A percentile compares a stretch with the other conserved stretches of the same genome.
These are phyloP conservation scores for Talaromyces stipitatus DNA, from an alignment of 495 filamentous ascomycete species.

Conservation along the genomic window DNA sequence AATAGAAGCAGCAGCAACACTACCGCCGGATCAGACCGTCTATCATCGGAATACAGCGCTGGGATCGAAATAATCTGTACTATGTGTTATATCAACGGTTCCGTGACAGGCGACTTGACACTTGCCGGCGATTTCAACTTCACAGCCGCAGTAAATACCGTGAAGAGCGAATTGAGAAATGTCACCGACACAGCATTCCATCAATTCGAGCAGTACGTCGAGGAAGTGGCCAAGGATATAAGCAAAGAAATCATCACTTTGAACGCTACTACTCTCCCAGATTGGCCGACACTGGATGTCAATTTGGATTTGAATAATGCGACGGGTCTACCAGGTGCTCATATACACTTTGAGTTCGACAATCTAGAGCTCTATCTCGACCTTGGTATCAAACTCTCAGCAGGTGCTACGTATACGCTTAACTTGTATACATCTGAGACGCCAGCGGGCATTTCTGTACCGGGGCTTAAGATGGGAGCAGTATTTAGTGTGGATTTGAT, in stretches of 20 bases:
- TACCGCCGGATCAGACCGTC: not conserved
- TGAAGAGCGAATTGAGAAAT: conserved; percentile 24
- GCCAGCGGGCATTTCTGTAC: conserved; percentile 28
- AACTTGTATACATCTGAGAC: conserved; percentile 40
- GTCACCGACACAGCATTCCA: conserved; percentile 14
- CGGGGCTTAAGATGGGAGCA: conserved; percentile 31
- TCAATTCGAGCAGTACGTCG: conserved; percentile 8
- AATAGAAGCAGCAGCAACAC: not conserved
- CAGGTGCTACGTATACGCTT: conserved; percentile 38
- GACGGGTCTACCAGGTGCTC: conserved; percentile 30
- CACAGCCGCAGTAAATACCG: conserved; percentile 22
- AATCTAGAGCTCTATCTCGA: conserved; percentile 45
- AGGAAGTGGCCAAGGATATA: conserved; percentile 10
- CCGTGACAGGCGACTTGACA: conserved; percentile 30
- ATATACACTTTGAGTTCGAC: conserved; percentile 39
- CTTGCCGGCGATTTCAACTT: conserved; percentile 32
- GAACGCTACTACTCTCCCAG: conserved; percentile 7
- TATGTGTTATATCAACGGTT: conserved; percentile 44
- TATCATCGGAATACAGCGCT: conserved; percentile 3
- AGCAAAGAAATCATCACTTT: not conserved
- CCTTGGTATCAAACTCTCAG: conserved; percentile 34
- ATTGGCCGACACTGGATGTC: conserved; percentile 17
- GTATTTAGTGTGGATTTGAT: conserved; percentile 41
- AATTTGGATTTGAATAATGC: conserved; percentile 28
- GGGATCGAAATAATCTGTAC: conserved; percentile 36